Evolutionary conservation across 2,329 filamentous ascomycete species (phyloP), one percentile per base, ranked within the genome.

Genomic region (Ophiostoma ips): DNA sequence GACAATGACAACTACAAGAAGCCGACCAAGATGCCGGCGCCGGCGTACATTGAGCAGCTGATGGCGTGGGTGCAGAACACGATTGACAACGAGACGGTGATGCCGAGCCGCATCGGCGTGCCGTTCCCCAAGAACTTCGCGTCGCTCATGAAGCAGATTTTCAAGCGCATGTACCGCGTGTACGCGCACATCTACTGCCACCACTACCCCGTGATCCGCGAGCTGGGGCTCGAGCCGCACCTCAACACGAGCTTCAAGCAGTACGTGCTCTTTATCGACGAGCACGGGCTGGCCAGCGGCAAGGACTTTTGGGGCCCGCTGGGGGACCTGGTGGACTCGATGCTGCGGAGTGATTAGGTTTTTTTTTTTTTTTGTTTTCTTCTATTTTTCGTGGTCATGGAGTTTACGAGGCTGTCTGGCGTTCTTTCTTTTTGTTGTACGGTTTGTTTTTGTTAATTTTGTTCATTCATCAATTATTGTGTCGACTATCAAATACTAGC

Each of bases 161-260:
- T 96, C 79, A 98, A 98, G 76, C 84, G 92, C 63, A 83, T 98
- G 71, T 98, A 96, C 70, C 84, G 92, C 58, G 90, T 98, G 55
- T 98, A 98, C 66, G 92, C 92, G 40, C 92, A 98, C 70, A 95
- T 98, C 60, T 98, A 98, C 78, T 98, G 94, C 72, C 92, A 98
- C 68, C 92, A 98, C 71, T 98, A 98, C 69, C 89, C 89, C 34
- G 89, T 98, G 57, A 84, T 98, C 58, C 84, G 94, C 52, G 88
- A 95, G 64, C 77, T 98, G 36, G 92, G 92, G 19, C 77, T 98
- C 52, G 92, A 98, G 68, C 89, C 94, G 41, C 92, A 98, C 67
- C 77, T 98, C 57, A 98, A 98, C 69, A 98, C 92, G 13, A 94
- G 87, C 69, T 98, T 98, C 79, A 98, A 98, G 76, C 92, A 98